Base-by-base conservation (phyloP, 148 eudicot species). In the Silene conica region DNA sequence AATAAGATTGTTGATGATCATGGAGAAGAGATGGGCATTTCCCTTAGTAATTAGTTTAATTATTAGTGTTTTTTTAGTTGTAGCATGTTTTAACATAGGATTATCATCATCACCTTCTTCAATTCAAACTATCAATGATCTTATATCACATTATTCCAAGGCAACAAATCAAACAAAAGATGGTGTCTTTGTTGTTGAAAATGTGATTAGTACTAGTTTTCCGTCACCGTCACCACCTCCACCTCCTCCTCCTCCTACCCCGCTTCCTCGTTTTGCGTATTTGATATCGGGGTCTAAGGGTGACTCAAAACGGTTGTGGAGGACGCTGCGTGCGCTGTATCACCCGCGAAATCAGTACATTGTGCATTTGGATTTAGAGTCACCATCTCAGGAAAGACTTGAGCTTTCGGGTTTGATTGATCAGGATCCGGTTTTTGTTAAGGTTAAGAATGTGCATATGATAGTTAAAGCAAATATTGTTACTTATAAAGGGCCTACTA, bases 401-500 rank as follows among this genome's bases (percentile, higher is more conserved):
- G 89, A 87, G 77, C 92, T 95, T 21, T 89, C 85, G 28, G 76
- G 79, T 19, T 77, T 87, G 19, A 76, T 95, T 64, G 89, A 86
- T 50, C 82, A 84, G 43, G 81, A 95, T 74, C 77, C 86, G 0
- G 61, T 92, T 21, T 89, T 89, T 80, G 67, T 77, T 12, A 72
- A 77, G 23, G 86, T 92, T 76, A 92, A 90, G 67, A 95, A 95
- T 86, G 98, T 95, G 60, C 77, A 75, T 45, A 79, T 95, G 96
- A 90, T 88, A 45, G 79, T 72, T 5, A 95, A 92, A 76, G 88
- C 98, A 8, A 95, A 95, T 77, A 90, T 90, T 85, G 97, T 95
- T 15, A 95, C 98, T 45, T 95, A 95, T 77, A 81, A 92, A 85
- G 98, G 98, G 26, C 97, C 97, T 0, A 95, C 98, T 46, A 95